Percentiles rank a stretch among this genome's conserved stretches.
Conservation (phyloP, 1,284 basidiomycete species). For the Rhodotorula sp. region DNA sequence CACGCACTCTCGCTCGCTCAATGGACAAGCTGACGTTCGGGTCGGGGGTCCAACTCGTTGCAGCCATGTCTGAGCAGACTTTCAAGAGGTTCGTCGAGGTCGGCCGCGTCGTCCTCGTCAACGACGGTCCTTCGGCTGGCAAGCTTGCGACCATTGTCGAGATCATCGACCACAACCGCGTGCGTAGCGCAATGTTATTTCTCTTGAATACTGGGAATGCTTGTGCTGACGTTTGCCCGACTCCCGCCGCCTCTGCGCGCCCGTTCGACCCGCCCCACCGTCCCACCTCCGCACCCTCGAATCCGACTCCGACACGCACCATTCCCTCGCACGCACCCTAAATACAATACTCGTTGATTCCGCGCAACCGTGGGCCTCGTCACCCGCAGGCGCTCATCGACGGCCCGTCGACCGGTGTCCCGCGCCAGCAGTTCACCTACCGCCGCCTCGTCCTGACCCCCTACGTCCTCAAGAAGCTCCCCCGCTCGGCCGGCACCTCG, state of each 20-base stretch:
- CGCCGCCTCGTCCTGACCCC: slow-evolving; percentile 90
- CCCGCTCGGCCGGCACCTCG: slow-evolving; percentile 80
- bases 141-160: slow-evolving; percentile 94
- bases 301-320: no score
- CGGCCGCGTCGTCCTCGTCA: slow-evolving; percentile 95
- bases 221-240: no score
- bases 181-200: slow-evolving; percentile 53
- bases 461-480: slow-evolving; percentile 76
- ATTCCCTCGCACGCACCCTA: not conserved
- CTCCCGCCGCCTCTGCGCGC: not conserved
- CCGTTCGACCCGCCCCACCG: not conserved
- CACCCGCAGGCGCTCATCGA: slow-evolving; percentile 81
- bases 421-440: slow-evolving; percentile 89
- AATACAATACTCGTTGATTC: not conserved
- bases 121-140: slow-evolving; percentile 78
- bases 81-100: slow-evolving; percentile 99
- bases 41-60: no score
- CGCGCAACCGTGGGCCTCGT: not conserved
- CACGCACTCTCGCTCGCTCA: not conserved
- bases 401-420: slow-evolving; percentile 84
- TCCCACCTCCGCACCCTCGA: not conserved
- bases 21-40: not conserved
- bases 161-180: slow-evolving; percentile 99
- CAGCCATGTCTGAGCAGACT: slow-evolving; percentile 52
- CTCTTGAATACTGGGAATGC: not conserved